Evolutionary conservation across 805 yeast species (phyloP).

Genomic region (Kockiozyma suomiensis): DNA sequence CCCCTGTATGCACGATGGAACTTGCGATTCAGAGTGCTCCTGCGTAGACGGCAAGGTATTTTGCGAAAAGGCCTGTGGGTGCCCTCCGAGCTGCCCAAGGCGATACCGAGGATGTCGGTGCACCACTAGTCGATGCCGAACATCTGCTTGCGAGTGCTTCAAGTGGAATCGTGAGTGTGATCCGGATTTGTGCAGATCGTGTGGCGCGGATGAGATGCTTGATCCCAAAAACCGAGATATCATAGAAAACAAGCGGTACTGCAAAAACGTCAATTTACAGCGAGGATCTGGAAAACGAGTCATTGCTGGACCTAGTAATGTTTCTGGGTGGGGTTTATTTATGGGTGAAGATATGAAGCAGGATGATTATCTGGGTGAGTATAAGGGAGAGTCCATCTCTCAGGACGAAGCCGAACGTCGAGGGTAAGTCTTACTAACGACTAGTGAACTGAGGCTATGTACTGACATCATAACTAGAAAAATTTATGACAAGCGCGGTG

Average conservation of each 20-base stretch:
- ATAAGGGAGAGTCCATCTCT: conserved; percentile 31
- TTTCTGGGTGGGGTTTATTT: conserved; percentile 32
- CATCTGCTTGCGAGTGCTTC: conserved; percentile 29
- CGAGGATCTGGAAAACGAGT: conserved; percentile 26
- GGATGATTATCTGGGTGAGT: conserved; percentile 30
- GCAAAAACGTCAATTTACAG: conserved; percentile 28
- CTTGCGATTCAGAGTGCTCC: conserved; percentile 27
- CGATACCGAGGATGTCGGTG: conserved; percentile 31
- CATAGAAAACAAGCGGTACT: conserved; percentile 21
- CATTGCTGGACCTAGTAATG: conserved; percentile 25
- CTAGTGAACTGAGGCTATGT: not conserved
- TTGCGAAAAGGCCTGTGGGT: conserved; percentile 31
- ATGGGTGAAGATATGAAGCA: conserved; percentile 30
- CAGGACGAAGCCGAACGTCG: conserved; percentile 33
- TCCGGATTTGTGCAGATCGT: conserved; percentile 29
- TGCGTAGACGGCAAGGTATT: conserved; percentile 25
- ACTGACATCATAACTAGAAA: conserved; percentile 7
- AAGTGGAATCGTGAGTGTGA: conserved; percentile 34
- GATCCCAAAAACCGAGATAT: conserved; percentile 32
- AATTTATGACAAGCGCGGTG: conserved; percentile 32
- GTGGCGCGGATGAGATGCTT: conserved; percentile 31
- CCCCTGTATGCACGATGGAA: conserved; percentile 32
- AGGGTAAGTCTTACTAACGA: conserved; percentile 20
- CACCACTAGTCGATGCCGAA: conserved; percentile 29
- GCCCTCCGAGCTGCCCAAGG: conserved; percentile 23